Evolutionary conservation across 208 protist genomes (phyloP), one percentile per base, ranked within the genome.

Genomic region (Spongospora subterranea): DNA sequence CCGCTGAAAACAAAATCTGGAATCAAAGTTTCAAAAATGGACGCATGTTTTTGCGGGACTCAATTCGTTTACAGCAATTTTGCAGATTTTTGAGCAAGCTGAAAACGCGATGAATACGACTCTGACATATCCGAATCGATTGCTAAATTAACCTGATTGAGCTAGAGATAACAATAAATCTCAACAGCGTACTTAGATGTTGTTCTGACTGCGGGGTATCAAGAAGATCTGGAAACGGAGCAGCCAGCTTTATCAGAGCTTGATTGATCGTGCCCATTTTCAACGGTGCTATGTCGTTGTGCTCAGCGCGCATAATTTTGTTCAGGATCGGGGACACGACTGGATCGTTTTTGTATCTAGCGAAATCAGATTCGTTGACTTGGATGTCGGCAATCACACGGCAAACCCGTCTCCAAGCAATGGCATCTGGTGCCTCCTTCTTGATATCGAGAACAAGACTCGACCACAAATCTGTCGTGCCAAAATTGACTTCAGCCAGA

Each of bases 251-350:
- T 6, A 82, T 82, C 35, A 82, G 71, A 6, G 71, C 71, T 43
- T 82, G n/a, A 82, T 82, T 35, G 40, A 82, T 82, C n/a, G 71
- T 82, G 40, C 35, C 71, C 71, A 82, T 82, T n/a, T 82, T 82
- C 6, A 82, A 17, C 11, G 71, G 71, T 17, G 71, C 71, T 40
- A 43, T n/a, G 40, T 82, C 71, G 71, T 43, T 82, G 17, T 43
- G 6, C 11, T 43, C 71, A 45, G 71, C 71, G n/a, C 71, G 71
- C 71, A 82, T 82, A 82, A 82, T 82, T 6, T 6, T 35, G n/a
- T 82, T 82, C 71, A 82, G 35, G 35, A 82, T 82, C 71, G 71
- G 71, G 13, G 71, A 82, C 6, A 82, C n/a, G 35, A 82, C 71
- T 40, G 71, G 71, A 43, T 82, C 71, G 35, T 82, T 82, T 43